Conservation (phyloP, 106 monocot genomes). For the Xerophyta viscosa region DNA sequence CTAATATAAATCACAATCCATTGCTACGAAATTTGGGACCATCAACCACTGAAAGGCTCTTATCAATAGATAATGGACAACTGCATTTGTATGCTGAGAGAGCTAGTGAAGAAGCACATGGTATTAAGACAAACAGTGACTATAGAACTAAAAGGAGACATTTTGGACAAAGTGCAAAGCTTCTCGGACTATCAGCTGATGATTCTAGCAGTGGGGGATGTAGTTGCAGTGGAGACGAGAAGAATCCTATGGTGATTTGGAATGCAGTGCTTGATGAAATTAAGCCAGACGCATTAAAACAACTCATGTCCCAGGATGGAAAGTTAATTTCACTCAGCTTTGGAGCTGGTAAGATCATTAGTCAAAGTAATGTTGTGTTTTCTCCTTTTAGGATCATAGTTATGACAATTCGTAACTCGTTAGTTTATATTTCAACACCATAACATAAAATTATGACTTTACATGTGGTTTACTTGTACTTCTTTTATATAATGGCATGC, state of each 20-base stretch:
- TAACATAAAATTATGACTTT: no score
- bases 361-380: not conserved
- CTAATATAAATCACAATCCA: slow-evolving; percentile 44
- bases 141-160: not conserved
- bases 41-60: not conserved
- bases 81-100: not conserved
- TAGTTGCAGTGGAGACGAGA: slow-evolving; percentile 13
- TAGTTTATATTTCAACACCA: no score
- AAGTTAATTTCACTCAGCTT: slow-evolving; percentile 51
- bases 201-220: slow-evolving; percentile 9
- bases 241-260: slow-evolving; percentile 49
- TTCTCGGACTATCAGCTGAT: slow-evolving; percentile 7
- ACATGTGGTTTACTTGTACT: no score
- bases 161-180: slow-evolving; percentile 5
- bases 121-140: not conserved
- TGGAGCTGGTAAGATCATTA: slow-evolving; percentile 39
- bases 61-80: not conserved
- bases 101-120: slow-evolving; percentile 4
- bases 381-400: not conserved
- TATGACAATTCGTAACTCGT: not conserved
- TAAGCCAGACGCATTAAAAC: slow-evolving; percentile 33
- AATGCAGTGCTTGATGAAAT: slow-evolving; percentile 45
- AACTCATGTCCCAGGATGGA: slow-evolving; percentile 55
- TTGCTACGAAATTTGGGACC: slow-evolving; percentile 14
- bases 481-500: no score